Evolutionary conservation across 2,329 filamentous ascomycete species (phyloP).

Genomic region (Claviceps humidiphila): DNA sequence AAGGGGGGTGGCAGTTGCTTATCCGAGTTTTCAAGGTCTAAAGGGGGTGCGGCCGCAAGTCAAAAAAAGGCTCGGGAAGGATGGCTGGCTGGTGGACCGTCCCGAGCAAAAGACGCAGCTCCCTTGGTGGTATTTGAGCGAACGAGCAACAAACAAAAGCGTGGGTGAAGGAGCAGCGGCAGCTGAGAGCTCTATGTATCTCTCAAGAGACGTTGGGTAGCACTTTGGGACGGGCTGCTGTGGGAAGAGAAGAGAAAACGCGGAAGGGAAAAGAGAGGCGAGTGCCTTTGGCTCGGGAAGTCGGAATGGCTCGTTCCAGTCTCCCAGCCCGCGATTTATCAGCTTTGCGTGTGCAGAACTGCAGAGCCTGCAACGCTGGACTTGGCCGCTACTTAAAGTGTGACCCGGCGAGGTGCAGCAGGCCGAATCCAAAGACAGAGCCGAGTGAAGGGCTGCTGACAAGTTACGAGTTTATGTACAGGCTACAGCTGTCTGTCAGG

Average conservation of each 20-base stretch:
- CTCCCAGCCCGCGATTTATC: conserved; percentile 18
- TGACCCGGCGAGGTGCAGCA: conserved; percentile 1
- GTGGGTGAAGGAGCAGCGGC: not conserved
- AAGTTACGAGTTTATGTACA: not conserved
- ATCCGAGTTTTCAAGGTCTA: conserved; percentile 18
- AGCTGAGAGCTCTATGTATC: too few relatives aligned
- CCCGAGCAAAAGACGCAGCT: conserved; percentile 1
- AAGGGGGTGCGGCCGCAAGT: conserved; percentile 1
- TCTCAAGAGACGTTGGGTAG: not conserved
- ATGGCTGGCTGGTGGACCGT: conserved; percentile 4
- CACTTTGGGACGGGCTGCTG: not conserved
- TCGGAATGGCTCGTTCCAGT: conserved; percentile 7
- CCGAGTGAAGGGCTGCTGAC: not conserved
- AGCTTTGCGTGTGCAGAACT: conserved; percentile 10
- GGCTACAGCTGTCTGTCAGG: not conserved
- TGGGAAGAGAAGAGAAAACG: not conserved
- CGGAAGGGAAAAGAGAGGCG: not conserved
- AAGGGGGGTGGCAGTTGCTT: conserved; percentile 6
- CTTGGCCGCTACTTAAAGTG: conserved; percentile 2
- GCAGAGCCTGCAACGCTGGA: not conserved
- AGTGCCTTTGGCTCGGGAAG: not conserved
- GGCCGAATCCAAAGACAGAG: not conserved
- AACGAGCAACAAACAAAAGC: not conserved
- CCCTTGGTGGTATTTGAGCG: not conserved
- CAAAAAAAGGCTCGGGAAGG: not conserved